Percentiles rank a stretch among this genome's conserved stretches.
phyloP scores from a whole-genome alignment of 495 filamentous ascomycete genomes.

The Xylaria longipes region DNA sequence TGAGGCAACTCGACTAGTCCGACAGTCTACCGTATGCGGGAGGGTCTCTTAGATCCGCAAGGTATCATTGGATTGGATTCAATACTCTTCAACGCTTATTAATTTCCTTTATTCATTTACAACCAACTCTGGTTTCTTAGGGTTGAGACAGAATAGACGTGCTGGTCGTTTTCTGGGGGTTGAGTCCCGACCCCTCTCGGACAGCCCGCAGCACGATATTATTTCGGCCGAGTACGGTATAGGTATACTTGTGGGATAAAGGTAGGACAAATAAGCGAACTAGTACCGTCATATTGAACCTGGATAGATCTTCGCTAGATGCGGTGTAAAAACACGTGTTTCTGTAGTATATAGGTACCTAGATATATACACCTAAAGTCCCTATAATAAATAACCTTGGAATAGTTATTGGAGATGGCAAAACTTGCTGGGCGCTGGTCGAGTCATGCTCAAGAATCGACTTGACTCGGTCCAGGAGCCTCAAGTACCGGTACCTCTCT shows the following conservation, averaged over 20 bases:
- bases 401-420: neutral
- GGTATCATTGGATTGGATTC: neutral
- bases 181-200: neutral
- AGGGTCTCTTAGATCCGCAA: neutral
- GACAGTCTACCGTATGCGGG: neutral
- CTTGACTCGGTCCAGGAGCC: neutral
- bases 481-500: neutral
- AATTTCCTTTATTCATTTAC: conserved; percentile 1
- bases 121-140: neutral
- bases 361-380: neutral
- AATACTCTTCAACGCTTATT: neutral
- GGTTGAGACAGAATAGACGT: neutral
- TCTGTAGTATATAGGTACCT: neutral
- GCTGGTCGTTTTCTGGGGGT: neutral
- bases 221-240: neutral
- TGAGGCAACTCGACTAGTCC: neutral
- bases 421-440: neutral
- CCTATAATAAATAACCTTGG: neutral
- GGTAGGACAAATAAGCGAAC: neutral
- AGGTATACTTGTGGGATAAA: neutral
- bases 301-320: neutral
- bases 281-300: neutral
- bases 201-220: neutral
- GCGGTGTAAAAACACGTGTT: conserved; percentile 4
- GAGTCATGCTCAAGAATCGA: neutral